These are phyloP conservation scores for Dipodascus geniculatus DNA, from an alignment of 805 yeast genomes.

Conservation along the genomic window DNA sequence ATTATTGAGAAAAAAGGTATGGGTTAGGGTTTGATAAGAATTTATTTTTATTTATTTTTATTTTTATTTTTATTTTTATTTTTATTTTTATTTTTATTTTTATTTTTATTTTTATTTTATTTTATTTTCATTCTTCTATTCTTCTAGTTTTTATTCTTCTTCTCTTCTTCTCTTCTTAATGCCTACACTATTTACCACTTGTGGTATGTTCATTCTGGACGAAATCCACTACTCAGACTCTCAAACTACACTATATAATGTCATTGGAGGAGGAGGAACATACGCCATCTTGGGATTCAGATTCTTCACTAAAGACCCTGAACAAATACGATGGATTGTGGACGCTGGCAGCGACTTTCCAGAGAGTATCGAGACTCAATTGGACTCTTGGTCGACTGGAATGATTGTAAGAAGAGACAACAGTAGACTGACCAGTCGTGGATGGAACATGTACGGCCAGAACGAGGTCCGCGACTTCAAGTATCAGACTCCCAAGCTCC, in stretches of 20 bases:
- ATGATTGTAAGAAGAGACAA: conserved; percentile 40
- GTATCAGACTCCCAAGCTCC: conserved; percentile 48
- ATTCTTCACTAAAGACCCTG: conserved; percentile 30
- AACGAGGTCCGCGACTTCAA: conserved; percentile 50
- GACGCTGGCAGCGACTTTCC: conserved; percentile 82
- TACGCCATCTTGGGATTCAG: conserved; percentile 69
- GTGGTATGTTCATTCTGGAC: conserved; percentile 88
- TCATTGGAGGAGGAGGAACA: conserved; percentile 88
- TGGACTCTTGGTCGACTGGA: conserved; percentile 54
- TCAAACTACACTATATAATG: conserved; percentile 30
- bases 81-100: too few relatives aligned
- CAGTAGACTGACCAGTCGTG: conserved; percentile 59
- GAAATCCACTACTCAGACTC: conserved; percentile 52
- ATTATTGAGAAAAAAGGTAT: too few relatives aligned
- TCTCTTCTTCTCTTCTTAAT: too few relatives aligned
- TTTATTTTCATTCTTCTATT: too few relatives aligned
- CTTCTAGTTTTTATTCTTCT: too few relatives aligned
- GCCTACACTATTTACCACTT: conserved; percentile 9
- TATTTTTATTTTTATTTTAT: too few relatives aligned
- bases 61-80: too few relatives aligned
- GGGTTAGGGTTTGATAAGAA: neutral
- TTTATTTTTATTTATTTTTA: too few relatives aligned
- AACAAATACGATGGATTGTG: conserved; percentile 50
- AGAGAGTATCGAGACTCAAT: conserved; percentile 26
- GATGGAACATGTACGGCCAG: conserved; percentile 62